Percentiles rank a stretch among this genome's conserved stretches.
Conservation (phyloP, 352 stramenopile species). For the Pythium aphanidermatum region DNA sequence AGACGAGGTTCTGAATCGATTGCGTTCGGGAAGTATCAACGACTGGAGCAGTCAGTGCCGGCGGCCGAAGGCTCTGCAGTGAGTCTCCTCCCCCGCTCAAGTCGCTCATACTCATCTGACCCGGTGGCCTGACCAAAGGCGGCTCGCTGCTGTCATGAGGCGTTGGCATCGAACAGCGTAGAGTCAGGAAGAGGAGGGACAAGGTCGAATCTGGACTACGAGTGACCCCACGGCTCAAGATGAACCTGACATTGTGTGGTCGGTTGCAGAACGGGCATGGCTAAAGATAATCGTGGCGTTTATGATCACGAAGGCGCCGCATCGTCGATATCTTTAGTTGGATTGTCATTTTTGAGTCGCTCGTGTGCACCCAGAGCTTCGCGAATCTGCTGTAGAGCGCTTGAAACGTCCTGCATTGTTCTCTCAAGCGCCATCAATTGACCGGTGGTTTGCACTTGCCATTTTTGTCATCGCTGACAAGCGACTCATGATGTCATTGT, state of each 20-base stretch:
- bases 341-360: no score
- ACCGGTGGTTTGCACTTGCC: conserved; percentile 4
- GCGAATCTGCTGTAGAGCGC: background rate
- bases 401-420: conserved; percentile 1
- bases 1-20: conserved; percentile 11
- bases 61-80: background rate
- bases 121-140: conserved; percentile 7
- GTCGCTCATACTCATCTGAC: conserved; percentile 14
- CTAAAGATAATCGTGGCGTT: no score
- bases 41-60: background rate
- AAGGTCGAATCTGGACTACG: no score
- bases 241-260: no score
- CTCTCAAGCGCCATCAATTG: conserved; percentile 3
- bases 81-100: conserved; percentile 1
- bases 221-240: no score
- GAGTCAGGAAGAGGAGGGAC: no score
- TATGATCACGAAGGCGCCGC: no score
- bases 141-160: no score
- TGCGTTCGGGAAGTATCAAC: conserved; percentile 1
- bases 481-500: conserved; percentile 1
- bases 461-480: conserved; percentile 7
- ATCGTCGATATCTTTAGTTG: no score
- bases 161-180: no score
- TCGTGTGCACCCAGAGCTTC: no score
- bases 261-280: no score